Evolutionary conservation across 2,329 filamentous ascomycete genomes (phyloP), one percentile per base, ranked within the genome.

Genomic region (Daldinia eschscholtzii): DNA sequence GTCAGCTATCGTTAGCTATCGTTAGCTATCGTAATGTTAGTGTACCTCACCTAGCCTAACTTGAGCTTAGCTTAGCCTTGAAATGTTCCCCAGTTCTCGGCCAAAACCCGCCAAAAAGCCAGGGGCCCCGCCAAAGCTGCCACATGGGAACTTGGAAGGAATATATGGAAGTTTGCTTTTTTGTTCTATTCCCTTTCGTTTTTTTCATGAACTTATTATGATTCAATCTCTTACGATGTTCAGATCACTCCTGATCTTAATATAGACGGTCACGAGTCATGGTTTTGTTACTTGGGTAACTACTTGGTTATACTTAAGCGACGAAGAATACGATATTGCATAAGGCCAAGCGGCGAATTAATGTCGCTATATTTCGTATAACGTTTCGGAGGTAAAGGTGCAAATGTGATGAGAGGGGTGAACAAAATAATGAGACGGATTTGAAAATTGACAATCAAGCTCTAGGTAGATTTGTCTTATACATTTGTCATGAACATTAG

Each of bases 81-180:
- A 20, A 13, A 15, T 18, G 26, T 60, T 62, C 67, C 59, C 67
- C 66, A 70, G 50, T 67, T 64, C 41, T 67, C 39, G 46, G 57
- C 60, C 50, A 62, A 30, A 63, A 48, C 62, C 59, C 68, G 64
- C 42, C 50, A 57, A 58, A 59, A 48, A 26, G 10, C 10, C 35
- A 62, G 68, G 33, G 60, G 57, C 33, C 37, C 42, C 33, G 39
- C 46, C 46, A n/a, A 33, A 52, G 46, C 46, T 33, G 46, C 57
- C 65, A 65, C 65, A 68, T 65, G 46, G 64, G 60, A 1, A 65
- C 65, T 65, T 65, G 46, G 64, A 62, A 1, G 55, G 61, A 33
- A 33, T n/a, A 28, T 28, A 50, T 50, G 23, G 20, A 50, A 50
- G 26, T 50, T 50, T 50, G 46, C 50, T 23, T 65, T 65, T 64